Base-by-base conservation (phyloP, 805 yeast genomes). In the Ogataea methanolica region DNA sequence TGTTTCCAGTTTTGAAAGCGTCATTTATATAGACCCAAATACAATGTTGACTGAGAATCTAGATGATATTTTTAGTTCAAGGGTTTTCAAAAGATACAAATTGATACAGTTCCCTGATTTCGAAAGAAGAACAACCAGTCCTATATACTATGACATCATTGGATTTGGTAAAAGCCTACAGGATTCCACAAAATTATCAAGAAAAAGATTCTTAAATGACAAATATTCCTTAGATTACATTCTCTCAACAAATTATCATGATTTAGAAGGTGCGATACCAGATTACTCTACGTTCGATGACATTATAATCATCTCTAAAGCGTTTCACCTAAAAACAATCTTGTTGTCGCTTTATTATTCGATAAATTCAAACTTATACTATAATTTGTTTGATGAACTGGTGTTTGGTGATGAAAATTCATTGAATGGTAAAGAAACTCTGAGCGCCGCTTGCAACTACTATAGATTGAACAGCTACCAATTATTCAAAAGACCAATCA, bases 91-190 rank as follows among this genome's bases (percentile, higher is more conserved):
- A 9, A 58, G 69, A n/a, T 62, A 67, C 43, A 79, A 82, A 45
- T 57, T 76, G 50, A 62, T 79, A 16, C 55, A 76, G 35, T 86
- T 91, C 88, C 89, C 91, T 2, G 95, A 86, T 64, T 86, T 79
- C 61, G 86, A 92, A 92, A 76, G 80, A 59, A 72, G 92, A 48
- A 79, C 88, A 8, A 84, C 88, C 2, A 75, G 83, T 1, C 91
- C 92, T 5, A 66, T 67, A 33, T 82, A 74, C 55, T 86, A 83
- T 61, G 73, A 76, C 15, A 79, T 86, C 49, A 86, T 35, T n/a
- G 23, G 36, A 83, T 86, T 33, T 22, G 39, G 36, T 84, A 0
- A 82, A 76, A 1, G 63, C 78, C 9, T 46, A 62, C 36, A 68
- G 75, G 0, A 68, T 71, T 19, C 11, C 9, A 26, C 56, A 59